phyloP scores from a whole-genome alignment of 805 yeast genomes.

The Ogataea methanolica region DNA sequence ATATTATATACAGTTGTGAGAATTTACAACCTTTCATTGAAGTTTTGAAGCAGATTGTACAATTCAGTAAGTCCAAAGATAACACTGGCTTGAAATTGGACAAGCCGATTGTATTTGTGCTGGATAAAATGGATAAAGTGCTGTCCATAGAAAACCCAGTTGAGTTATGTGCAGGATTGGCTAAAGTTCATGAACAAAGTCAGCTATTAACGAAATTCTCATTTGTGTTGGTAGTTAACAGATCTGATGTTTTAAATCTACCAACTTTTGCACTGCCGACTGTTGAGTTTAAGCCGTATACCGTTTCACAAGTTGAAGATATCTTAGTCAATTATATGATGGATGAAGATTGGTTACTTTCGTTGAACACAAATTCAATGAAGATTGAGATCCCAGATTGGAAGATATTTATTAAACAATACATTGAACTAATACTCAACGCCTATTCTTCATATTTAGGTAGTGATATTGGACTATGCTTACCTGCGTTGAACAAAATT shows the following conservation, averaged over 20 bases:
- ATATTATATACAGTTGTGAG: conserved; percentile 33
- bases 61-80: conserved; percentile 2
- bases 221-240: conserved; percentile 37
- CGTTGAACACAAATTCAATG: neutral
- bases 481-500: conserved; percentile 23
- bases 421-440: conserved; percentile 40
- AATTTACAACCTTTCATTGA: conserved; percentile 36
- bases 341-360: conserved; percentile 12
- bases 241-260: conserved; percentile 34
- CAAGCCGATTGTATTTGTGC: conserved; percentile 39
- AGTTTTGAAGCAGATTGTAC: conserved; percentile 34
- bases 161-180: conserved; percentile 37
- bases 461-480: conserved; percentile 34
- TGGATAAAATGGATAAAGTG: conserved; percentile 41
- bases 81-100: neutral
- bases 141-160: conserved; percentile 31
- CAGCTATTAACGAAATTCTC: conserved; percentile 26
- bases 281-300: conserved; percentile 36
- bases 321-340: conserved; percentile 27
- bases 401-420: conserved; percentile 28
- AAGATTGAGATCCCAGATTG: conserved; percentile 10
- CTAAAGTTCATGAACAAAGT: conserved; percentile 40
- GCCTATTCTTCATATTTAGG: conserved; percentile 43
- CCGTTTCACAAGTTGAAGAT: conserved; percentile 30
- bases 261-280: conserved; percentile 38